A percentile compares a stretch with the other conserved stretches of the same genome.
These are phyloP conservation scores for Boletus bicolor DNA, from an alignment of 768 basidiomycete genomes.

Conservation along the genomic window DNA sequence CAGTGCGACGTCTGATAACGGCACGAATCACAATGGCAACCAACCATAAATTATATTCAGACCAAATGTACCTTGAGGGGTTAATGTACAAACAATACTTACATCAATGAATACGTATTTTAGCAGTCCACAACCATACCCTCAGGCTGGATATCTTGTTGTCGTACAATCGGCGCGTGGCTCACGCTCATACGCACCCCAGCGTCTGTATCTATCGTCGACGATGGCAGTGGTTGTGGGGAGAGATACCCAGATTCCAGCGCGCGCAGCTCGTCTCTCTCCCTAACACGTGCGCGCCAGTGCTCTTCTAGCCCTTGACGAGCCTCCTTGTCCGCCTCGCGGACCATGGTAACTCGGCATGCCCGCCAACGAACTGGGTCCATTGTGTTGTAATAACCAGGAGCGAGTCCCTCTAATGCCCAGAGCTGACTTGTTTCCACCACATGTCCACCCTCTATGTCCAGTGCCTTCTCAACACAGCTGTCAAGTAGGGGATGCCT, in stretches of 20 bases:
- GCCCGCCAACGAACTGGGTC: constrained; percentile 62
- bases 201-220: constrained; percentile 1
- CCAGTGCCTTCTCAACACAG: constrained; percentile 39
- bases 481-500: constrained; percentile 56
- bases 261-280: constrained; percentile 25
- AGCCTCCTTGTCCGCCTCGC: constrained; percentile 56
- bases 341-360: constrained; percentile 53
- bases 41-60: background rate
- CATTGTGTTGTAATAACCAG: constrained; percentile 66
- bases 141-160: constrained; percentile 2
- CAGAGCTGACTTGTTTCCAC: constrained; percentile 52
- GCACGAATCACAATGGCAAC: constrained; percentile 21
- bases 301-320: constrained; percentile 40
- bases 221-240: constrained; percentile 4
- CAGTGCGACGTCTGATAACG: constrained; percentile 14
- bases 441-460: constrained; percentile 36
- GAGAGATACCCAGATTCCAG: constrained; percentile 16
- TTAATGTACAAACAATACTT: constrained; percentile 1
- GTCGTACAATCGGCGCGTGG: background rate
- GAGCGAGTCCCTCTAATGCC: constrained; percentile 67
- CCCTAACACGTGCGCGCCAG: constrained; percentile 31
- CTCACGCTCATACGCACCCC: constrained; percentile 1
- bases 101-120: background rate
- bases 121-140: constrained; percentile 23
- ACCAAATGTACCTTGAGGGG: background rate